Base-by-base conservation (phyloP, 768 basidiomycete genomes). In the Amanita brunnescens region DNA sequence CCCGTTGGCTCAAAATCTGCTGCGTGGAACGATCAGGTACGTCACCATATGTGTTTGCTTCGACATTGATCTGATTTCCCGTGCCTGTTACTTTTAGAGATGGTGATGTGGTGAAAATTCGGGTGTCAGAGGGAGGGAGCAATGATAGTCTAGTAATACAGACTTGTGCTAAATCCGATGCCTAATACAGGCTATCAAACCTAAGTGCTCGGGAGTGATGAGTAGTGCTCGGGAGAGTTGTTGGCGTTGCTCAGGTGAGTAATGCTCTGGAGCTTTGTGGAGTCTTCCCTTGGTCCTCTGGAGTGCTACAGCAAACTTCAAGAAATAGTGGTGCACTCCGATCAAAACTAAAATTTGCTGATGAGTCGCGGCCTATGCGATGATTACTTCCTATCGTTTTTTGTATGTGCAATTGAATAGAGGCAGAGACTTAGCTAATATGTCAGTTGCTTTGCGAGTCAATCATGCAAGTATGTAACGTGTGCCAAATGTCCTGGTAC, bases 1-100 rank as follows among this genome's bases (percentile, higher is more conserved):
- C 70, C 87, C 85, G 20, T 70, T 95, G 16, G 91, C 92, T 0
- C 80, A 81, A 63, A 87, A 86, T 62, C 59, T 95, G 59, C 66
- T 96, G 55, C 76, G 75, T 39, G 92, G 92, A 0, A 87, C 83
- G 3, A 82, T 95, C 54, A 70, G 85, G 85, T 85, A 54, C 37
- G 71, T 66, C 23, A 35, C 33, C 38, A 12, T 43, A 9, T 30
- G n/a, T 24, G 29, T 24, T 14, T 2, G 6, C 21, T 13, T 32
- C 8, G 7, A 38, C 53, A 30, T 34, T 13, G 18, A 10, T 0
- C 32, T 41, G 38, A 18, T 46, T 12, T 30, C 39, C 8, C 40
- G 21, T 3, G 49, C 38, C n/a, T n/a, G n/a, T n/a, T n/a, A n/a
- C n/a, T 16, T 14, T 34, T 55, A 80, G 82, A 59, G 82, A 86